Evolutionary conservation across 164 flowering plant species (phyloP).

Genomic region (Umbilicus rupestris): DNA sequence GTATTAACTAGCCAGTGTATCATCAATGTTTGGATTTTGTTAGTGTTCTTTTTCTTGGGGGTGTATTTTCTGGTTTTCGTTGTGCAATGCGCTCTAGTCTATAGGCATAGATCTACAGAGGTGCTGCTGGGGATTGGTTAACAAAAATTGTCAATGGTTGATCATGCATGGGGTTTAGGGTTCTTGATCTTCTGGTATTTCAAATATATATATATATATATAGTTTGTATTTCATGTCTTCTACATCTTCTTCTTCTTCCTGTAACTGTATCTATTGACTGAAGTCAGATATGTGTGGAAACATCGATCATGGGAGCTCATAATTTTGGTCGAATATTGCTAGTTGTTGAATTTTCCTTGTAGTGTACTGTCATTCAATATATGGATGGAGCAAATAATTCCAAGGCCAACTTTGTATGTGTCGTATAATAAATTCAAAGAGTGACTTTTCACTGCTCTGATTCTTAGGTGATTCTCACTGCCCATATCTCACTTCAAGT

Average conservation of each 20-base stretch:
- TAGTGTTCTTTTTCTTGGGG: not conserved
- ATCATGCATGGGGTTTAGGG: not conserved
- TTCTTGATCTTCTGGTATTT: not conserved
- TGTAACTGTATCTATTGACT: not conserved
- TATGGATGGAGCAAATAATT: too few species aligned
- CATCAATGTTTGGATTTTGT: not conserved
- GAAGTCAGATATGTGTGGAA: too few species aligned
- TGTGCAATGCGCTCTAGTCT: too few species aligned
- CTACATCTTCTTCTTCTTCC: not conserved
- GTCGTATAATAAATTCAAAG: too few species aligned
- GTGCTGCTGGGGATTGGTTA: constrained; percentile 1
- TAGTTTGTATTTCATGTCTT: not conserved
- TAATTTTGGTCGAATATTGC: too few species aligned
- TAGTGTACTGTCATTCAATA: too few species aligned
- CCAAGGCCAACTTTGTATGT: too few species aligned
- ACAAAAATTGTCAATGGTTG: not conserved
- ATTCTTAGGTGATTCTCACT: not conserved
- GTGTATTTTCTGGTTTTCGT: not conserved
- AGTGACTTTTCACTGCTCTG: too few species aligned
- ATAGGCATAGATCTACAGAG: not conserved
- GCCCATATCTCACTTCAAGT: not conserved
- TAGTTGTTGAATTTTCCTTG: too few species aligned
- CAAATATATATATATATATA: not conserved
- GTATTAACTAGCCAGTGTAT: constrained; percentile 1
- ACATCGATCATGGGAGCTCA: too few species aligned